Evolutionary conservation across 2,329 filamentous ascomycete species (phyloP).

Genomic region (Cladophialophora immunda): DNA sequence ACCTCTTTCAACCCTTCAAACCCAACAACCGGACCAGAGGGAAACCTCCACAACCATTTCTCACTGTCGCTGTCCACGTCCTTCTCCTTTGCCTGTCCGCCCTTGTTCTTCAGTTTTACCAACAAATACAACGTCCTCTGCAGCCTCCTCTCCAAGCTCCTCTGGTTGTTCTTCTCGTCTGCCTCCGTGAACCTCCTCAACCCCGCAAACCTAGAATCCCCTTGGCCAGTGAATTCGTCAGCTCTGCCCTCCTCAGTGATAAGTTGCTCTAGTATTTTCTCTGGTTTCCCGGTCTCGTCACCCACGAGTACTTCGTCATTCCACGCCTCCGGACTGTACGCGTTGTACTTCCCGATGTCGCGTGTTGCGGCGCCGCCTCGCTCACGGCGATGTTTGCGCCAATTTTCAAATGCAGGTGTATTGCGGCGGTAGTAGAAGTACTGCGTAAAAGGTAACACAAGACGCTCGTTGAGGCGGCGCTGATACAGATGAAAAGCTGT

Average conservation of each 20-base stretch:
- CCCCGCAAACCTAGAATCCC: slow-evolving; percentile 73
- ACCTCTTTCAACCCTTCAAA: slow-evolving; percentile 86
- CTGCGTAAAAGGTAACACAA: slow-evolving; percentile 84
- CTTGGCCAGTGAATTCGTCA: slow-evolving; percentile 61
- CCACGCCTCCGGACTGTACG: slow-evolving; percentile 78
- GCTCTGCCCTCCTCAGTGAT: slow-evolving; percentile 72
- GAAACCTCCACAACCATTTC: slow-evolving; percentile 76
- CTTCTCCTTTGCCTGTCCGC: slow-evolving; percentile 35
- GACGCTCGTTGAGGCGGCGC: slow-evolving; percentile 91
- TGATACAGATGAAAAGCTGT: slow-evolving; percentile 96
- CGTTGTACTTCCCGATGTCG: slow-evolving; percentile 86
- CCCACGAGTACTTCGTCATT: slow-evolving; percentile 89
- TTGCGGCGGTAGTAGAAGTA: slow-evolving; percentile 96
- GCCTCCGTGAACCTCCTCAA: slow-evolving; percentile 73
- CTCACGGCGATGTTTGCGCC: slow-evolving; percentile 83
- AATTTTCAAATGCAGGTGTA: slow-evolving; percentile 84
- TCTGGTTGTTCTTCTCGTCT: slow-evolving; percentile 76
- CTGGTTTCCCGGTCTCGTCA: slow-evolving; percentile 70
- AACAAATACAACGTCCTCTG: slow-evolving; percentile 87
- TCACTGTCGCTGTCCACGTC: slow-evolving; percentile 45
- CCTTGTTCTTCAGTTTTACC: slow-evolving; percentile 67
- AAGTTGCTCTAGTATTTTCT: slow-evolving; percentile 74
- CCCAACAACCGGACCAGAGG: slow-evolving; percentile 76
- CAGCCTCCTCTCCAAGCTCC: slow-evolving; percentile 79
- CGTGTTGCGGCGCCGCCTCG: slow-evolving; percentile 77